phyloP scores from a whole-genome alignment of 495 filamentous ascomycete genomes.

The Hypoxylon intermedium region DNA sequence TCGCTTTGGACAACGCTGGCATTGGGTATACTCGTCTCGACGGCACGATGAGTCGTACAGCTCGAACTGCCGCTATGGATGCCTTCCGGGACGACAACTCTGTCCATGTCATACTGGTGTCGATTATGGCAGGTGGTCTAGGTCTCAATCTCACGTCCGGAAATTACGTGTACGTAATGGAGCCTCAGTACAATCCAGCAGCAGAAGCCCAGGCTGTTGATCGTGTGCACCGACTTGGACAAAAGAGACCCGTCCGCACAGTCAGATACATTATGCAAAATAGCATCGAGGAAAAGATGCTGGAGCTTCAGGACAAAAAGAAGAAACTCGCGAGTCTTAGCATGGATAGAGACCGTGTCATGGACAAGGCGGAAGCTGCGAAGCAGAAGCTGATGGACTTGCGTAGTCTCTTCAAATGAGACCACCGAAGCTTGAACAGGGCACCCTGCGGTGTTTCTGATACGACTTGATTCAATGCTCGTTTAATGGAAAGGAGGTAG shows the following conservation, averaged over 20 bases:
- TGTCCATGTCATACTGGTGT: constrained; percentile 84
- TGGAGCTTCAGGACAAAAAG: constrained; percentile 89
- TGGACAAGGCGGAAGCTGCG: constrained; percentile 76
- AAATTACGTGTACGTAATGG: constrained; percentile 92
- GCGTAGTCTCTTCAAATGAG: constrained; percentile 77
- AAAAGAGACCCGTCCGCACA: constrained; percentile 81
- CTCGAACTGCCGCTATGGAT: constrained; percentile 75
- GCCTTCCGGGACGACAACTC: constrained; percentile 74
- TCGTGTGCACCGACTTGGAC: constrained; percentile 90
- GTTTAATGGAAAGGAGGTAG: not conserved
- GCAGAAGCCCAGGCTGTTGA: constrained; percentile 94
- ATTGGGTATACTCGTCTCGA: constrained; percentile 83
- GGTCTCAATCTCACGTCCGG: constrained; percentile 90
- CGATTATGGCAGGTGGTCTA: constrained; percentile 89
- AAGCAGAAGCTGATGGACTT: constrained; percentile 81
- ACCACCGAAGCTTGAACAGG: not conserved
- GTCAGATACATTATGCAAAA: constrained; percentile 84
- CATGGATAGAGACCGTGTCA: constrained; percentile 65
- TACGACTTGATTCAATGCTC: not conserved
- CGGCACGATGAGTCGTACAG: constrained; percentile 78
- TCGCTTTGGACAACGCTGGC: constrained; percentile 72
- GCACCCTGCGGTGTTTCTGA: constrained; percentile 6
- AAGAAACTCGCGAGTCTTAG: constrained; percentile 83
- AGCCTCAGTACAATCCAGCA: constrained; percentile 96
- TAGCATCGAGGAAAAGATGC: constrained; percentile 94